phyloP scores from a whole-genome alignment of 306 rosid species.

The Cotoneaster glaucophyllus region DNA sequence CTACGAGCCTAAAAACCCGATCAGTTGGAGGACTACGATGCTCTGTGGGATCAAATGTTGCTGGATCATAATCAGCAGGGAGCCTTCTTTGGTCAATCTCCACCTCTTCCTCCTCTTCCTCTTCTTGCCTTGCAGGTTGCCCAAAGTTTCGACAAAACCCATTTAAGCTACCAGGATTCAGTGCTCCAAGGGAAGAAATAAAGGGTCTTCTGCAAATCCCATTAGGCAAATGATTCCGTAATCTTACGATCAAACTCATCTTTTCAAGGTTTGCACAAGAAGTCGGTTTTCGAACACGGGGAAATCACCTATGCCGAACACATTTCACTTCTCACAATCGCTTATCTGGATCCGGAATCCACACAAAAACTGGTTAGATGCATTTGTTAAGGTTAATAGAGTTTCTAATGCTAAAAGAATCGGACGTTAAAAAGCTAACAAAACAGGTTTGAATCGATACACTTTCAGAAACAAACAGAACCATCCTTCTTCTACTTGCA shows the following conservation, averaged over 20 bases:
- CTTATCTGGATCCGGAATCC: neutral
- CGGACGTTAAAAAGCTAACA: neutral
- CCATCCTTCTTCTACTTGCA: neutral
- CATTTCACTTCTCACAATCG: neutral
- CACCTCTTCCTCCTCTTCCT: slow-evolving; percentile 67
- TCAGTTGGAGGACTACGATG: slow-evolving; percentile 82
- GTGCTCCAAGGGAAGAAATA: slow-evolving; percentile 3
- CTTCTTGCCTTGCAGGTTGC: slow-evolving; percentile 68
- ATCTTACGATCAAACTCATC: slow-evolving; percentile 59
- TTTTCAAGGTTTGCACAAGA: slow-evolving; percentile 16
- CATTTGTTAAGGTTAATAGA: neutral
- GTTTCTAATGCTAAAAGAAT: neutral
- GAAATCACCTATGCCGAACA: slow-evolving; percentile 10
- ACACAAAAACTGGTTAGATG: neutral
- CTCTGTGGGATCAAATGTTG: slow-evolving; percentile 69
- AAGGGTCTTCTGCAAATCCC: slow-evolving; percentile 29
- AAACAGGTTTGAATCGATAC: neutral
- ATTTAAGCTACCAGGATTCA: slow-evolving; percentile 22
- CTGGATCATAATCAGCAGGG: slow-evolving; percentile 87
- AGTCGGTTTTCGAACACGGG: slow-evolving; percentile 15
- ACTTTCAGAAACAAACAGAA: neutral
- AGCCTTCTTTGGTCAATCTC: slow-evolving; percentile 90
- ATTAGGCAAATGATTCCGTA: slow-evolving; percentile 44
- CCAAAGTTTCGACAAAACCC: slow-evolving; percentile 36
- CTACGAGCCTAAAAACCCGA: slow-evolving; percentile 74